Base-by-base conservation (phyloP, 192 early-diverging fungal species). In the Coemansia pectinata region DNA sequence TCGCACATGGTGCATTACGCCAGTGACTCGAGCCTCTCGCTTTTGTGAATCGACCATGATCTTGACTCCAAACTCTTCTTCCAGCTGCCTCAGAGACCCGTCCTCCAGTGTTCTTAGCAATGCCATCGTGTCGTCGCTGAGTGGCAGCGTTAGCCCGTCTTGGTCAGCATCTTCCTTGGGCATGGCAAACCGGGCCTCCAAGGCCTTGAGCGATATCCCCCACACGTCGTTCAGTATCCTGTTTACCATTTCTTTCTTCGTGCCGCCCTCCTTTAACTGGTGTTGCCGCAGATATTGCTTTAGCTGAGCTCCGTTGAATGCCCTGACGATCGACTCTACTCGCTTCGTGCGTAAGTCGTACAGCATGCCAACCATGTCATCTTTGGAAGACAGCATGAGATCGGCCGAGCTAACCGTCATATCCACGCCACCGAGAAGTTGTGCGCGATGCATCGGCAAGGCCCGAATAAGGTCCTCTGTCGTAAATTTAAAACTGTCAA, bases 141-240 rank as follows among this genome's bases (percentile, higher is more conserved):
- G 67, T 14, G 66, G 63, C 69, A 83, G 55, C 45, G 55, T 44
- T 41, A 83, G 53, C 0, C 73, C 70, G 4, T 70, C 68, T 27
- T 63, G 40, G 27, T 59, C 67, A 0, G 48, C 59, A 17, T n/a
- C 58, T 23, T 66, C 40, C 7, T 57, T 58, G 15, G 39, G 50
- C 62, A 59, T 63, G 31, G 48, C 50, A 6, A 70, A 61, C 42
- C 70, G 47, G 9, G 31, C 40, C 14, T 66, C 68, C 2, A 83
- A 25, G 1, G 68, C 58, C 12, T 59, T 57, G 1, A 39, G 27
- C 10, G 73, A 72, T 3, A 76, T 73, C 5, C 81, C 72, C 81
- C 81, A 83, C 29, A 78, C 70, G 0, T 66, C 44, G 52, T 63
- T 53, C 27, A 83, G 67, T 31, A 83, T 78, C 61, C 81, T 52